Evolutionary conservation across 2,329 filamentous ascomycete genomes (phyloP).

Genomic region (Monosporascus cannonballus): DNA sequence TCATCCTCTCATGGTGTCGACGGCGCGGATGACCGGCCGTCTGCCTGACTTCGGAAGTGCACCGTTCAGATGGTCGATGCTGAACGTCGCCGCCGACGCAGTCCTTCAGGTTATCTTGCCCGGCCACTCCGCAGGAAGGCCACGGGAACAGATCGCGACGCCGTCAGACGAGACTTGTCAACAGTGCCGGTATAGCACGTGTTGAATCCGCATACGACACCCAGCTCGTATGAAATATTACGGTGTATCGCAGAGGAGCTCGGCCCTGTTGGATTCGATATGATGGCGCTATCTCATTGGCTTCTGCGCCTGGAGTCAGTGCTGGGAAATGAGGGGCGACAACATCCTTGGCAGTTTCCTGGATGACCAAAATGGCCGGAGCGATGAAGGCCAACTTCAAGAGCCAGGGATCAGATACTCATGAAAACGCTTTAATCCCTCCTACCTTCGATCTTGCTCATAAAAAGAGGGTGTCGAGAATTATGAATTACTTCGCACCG

Average conservation of each 20-base stretch:
- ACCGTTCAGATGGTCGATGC: constrained; percentile 38
- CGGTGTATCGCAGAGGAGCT: constrained; percentile 28
- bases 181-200: constrained; percentile 37
- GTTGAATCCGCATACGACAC: constrained; percentile 36
- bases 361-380: constrained; percentile 29
- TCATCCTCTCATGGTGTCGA: constrained; percentile 41
- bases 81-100: constrained; percentile 36
- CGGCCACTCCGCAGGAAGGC: not conserved
- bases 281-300: constrained; percentile 36
- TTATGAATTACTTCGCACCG: constrained; percentile 29
- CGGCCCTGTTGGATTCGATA: constrained; percentile 24
- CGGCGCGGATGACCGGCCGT: constrained; percentile 28
- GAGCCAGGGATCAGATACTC: too few relatives aligned
- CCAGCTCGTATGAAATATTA: constrained; percentile 41
- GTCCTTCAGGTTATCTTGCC: constrained; percentile 31
- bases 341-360: constrained; percentile 38
- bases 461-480: constrained; percentile 26
- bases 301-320: constrained; percentile 29
- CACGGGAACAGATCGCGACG: constrained; percentile 13
- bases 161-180: constrained; percentile 17
- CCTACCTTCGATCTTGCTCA: constrained; percentile 27
- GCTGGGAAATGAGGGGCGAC: constrained; percentile 8
- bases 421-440: constrained; percentile 21
- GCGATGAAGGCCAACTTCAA: too few relatives aligned
- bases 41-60: constrained; percentile 33